phyloP scores from a whole-genome alignment of 2,329 filamentous ascomycete species.

The Ophiostoma angusticollis region DNA sequence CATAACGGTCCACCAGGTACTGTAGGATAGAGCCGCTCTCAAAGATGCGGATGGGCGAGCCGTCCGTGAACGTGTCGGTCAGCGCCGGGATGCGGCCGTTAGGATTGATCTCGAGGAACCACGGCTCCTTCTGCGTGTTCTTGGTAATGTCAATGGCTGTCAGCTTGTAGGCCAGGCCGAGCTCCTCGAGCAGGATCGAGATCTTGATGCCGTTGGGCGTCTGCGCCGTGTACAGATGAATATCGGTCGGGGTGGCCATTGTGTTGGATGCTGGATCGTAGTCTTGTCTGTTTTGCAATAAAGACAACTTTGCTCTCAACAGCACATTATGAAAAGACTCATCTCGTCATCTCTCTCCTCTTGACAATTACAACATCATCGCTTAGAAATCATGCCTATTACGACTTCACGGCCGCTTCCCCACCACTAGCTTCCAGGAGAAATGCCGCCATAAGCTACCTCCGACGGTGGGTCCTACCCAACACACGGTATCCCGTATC shows the following conservation, averaged over 20 bases:
- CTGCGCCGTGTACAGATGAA: constrained; percentile 68
- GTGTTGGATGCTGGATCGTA: background rate
- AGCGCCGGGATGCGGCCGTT: constrained; percentile 85
- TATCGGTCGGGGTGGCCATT: constrained; percentile 43
- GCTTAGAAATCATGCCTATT: too few relatives aligned
- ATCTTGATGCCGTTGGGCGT: constrained; percentile 89
- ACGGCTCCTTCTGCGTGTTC: constrained; percentile 65
- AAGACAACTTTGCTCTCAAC: too few relatives aligned
- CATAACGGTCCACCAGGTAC: constrained; percentile 73
- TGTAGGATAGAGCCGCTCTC: constrained; percentile 76
- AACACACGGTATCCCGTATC: too few relatives aligned
- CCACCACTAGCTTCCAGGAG: too few relatives aligned
- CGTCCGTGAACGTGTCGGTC: constrained; percentile 65
- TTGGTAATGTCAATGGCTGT: constrained; percentile 58
- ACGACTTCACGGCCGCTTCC: too few relatives aligned
- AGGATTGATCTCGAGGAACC: constrained; percentile 86
- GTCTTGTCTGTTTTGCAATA: too few relatives aligned
- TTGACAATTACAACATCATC: too few relatives aligned
- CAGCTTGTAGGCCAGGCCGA: constrained; percentile 66
- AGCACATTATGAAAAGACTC: too few relatives aligned
- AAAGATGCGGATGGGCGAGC: constrained; percentile 61
- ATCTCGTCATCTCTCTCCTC: too few relatives aligned
- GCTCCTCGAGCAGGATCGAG: constrained; percentile 75
- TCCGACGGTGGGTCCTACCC: too few relatives aligned
- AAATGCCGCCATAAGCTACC: too few relatives aligned